Evolutionary conservation across 2,329 filamentous ascomycete genomes (phyloP).

Genomic region (Calonectria henricotiae): DNA sequence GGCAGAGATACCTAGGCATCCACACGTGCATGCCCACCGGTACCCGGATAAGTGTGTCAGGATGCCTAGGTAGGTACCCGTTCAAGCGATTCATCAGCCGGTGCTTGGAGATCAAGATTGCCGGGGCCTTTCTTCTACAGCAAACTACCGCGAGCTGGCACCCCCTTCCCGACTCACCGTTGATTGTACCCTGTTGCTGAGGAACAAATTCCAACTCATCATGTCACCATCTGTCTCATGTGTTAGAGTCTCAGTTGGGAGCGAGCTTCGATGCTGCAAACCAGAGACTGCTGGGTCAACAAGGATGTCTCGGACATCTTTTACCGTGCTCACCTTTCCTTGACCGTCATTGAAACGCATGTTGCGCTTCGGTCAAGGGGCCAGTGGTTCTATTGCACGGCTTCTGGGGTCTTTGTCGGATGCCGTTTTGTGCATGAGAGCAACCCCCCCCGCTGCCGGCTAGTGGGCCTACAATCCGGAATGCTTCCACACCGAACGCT

Average conservation of each 20-base stretch:
- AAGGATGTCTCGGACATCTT: constrained; percentile 25
- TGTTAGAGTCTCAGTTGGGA: constrained; percentile 20
- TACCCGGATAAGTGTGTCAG: constrained; percentile 12
- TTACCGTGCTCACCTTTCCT: constrained; percentile 32
- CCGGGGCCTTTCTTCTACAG: constrained; percentile 23
- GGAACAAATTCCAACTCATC: constrained; percentile 5
- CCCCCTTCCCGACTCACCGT: neutral
- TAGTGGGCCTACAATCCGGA: neutral
- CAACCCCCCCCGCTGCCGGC: neutral
- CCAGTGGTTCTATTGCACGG: neutral
- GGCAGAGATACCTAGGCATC: neutral
- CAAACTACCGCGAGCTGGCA: constrained; percentile 1
- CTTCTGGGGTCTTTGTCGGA: neutral
- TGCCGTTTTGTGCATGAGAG: constrained; percentile 8
- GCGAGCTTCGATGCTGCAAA: neutral
- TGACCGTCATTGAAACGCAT: constrained; percentile 2
- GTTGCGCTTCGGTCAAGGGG: neutral
- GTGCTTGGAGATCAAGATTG: constrained; percentile 26
- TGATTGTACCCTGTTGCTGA: neutral
- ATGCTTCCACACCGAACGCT: constrained; percentile 22
- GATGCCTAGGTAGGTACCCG: neutral
- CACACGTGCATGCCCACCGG: constrained; percentile 6
- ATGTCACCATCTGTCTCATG: constrained; percentile 14
- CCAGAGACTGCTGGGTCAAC: constrained; percentile 18
- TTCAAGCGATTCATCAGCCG: constrained; percentile 28